These are phyloP conservation scores for Lyophyllum decastes DNA, from an alignment of 768 basidiomycete species.

Conservation along the genomic window DNA sequence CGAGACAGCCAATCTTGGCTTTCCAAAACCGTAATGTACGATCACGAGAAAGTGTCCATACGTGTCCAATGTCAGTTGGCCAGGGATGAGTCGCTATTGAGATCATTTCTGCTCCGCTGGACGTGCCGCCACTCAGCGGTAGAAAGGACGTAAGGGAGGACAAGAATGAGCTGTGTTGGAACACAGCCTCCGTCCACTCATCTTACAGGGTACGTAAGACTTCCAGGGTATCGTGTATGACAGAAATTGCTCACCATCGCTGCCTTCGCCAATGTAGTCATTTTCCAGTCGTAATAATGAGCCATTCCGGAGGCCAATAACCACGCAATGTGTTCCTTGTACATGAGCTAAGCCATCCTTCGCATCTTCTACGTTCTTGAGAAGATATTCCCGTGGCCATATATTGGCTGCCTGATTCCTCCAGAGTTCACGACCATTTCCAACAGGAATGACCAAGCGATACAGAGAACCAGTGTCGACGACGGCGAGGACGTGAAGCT, in stretches of 20 bases:
- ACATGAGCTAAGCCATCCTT: constrained; percentile 56
- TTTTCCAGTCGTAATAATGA: constrained; percentile 71
- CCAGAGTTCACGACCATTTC: constrained; percentile 57
- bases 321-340: constrained; percentile 67
- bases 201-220: constrained; percentile 40
- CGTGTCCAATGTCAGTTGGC: constrained; percentile 71
- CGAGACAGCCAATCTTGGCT: constrained; percentile 70
- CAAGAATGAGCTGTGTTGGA: constrained; percentile 67
- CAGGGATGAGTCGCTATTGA: constrained; percentile 73
- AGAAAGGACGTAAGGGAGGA: constrained; percentile 69
- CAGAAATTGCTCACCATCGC: constrained; percentile 51
- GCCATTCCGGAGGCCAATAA: constrained; percentile 61
- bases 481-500: constrained; percentile 72
- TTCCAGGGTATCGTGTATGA: neutral
- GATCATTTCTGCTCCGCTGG: constrained; percentile 61
- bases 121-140: constrained; percentile 47
- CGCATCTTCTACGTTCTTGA: constrained; percentile 52
- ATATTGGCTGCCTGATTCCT: constrained; percentile 50
- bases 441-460: constrained; percentile 66
- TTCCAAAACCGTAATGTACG: constrained; percentile 86
- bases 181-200: constrained; percentile 68
- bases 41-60: constrained; percentile 89
- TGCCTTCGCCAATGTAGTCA: constrained; percentile 53
- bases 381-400: constrained; percentile 68
- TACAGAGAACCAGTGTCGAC: constrained; percentile 73